Evolutionary conservation across 2,329 filamentous ascomycete species (phyloP).

Genomic region (Alternaria sp.): DNA sequence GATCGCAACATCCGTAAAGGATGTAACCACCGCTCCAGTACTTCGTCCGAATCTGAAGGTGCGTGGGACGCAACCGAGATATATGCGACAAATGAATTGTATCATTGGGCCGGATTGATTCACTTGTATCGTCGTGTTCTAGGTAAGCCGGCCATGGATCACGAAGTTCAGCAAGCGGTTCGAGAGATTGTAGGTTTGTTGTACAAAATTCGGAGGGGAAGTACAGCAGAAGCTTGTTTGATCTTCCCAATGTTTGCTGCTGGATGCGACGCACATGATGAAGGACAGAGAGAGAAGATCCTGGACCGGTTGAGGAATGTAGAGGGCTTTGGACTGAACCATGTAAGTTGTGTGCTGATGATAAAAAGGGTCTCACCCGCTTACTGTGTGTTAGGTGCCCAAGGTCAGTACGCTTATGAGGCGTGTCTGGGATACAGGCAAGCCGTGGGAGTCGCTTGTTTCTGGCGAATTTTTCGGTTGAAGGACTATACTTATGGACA

Average conservation of each 20-base stretch:
- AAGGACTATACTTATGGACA: not conserved
- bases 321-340: constrained; percentile 78
- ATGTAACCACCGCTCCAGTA: constrained; percentile 54
- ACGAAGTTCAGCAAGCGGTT: constrained; percentile 70
- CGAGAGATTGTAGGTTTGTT: constrained; percentile 70
- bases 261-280: constrained; percentile 74
- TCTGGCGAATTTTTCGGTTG: constrained; percentile 73
- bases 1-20: constrained; percentile 51
- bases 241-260: constrained; percentile 86
- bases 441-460: constrained; percentile 73
- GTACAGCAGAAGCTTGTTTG: constrained; percentile 76
- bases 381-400: constrained; percentile 57
- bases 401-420: constrained; percentile 73
- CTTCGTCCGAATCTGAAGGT: constrained; percentile 48
- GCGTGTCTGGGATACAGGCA: constrained; percentile 72
- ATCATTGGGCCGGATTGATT: constrained; percentile 80
- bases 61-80: constrained; percentile 70
- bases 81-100: constrained; percentile 77
- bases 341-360: constrained; percentile 61
- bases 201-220: constrained; percentile 69
- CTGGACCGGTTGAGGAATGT: constrained; percentile 72
- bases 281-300: constrained; percentile 66
- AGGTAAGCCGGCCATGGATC: constrained; percentile 65
- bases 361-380: not conserved
- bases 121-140: constrained; percentile 79